Evolutionary conservation across 2,329 filamentous ascomycete species (phyloP).

Genomic region (Exophiala spinifera): DNA sequence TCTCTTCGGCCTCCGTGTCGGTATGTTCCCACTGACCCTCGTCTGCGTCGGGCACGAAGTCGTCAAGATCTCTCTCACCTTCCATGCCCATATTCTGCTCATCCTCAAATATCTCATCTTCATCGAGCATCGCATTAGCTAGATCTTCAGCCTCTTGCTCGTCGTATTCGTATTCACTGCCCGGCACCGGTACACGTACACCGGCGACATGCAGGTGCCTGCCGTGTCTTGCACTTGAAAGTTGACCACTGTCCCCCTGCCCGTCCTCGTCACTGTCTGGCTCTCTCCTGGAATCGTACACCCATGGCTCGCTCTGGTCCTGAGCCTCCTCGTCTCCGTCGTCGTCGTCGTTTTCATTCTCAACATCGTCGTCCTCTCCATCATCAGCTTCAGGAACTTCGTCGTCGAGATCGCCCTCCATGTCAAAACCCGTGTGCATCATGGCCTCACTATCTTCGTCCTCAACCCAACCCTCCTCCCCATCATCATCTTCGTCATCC

Average conservation of each 20-base stretch:
- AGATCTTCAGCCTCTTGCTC: conserved; percentile 55
- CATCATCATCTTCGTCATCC: conserved; percentile 41
- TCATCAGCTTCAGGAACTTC: conserved; percentile 48
- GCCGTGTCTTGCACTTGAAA: background rate
- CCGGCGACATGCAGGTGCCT: conserved; percentile 15
- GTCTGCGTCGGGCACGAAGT: conserved; percentile 65
- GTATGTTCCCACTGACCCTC: conserved; percentile 71
- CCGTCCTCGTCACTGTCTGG: conserved; percentile 15
- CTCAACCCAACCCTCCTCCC: conserved; percentile 39
- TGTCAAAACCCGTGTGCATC: conserved; percentile 40
- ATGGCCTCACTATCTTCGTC: conserved; percentile 43
- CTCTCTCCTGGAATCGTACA: conserved; percentile 27
- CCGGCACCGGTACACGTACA: conserved; percentile 12
- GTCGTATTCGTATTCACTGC: conserved; percentile 48
- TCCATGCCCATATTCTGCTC: conserved; percentile 33
- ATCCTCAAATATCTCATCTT: conserved; percentile 31
- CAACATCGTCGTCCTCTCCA: conserved; percentile 48
- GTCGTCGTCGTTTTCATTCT: conserved; percentile 46
- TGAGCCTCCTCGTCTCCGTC: background rate
- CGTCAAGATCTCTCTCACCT: conserved; percentile 65
- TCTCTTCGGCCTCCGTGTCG: conserved; percentile 57
- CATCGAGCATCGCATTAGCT: conserved; percentile 32
- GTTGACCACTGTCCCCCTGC: background rate
- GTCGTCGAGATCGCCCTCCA: conserved; percentile 44
- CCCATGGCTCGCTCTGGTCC: conserved; percentile 14